Evolutionary conservation across 2,329 filamentous ascomycete species (phyloP), one percentile per base, ranked within the genome.

Genomic region (Colletotrichum acutatum): DNA sequence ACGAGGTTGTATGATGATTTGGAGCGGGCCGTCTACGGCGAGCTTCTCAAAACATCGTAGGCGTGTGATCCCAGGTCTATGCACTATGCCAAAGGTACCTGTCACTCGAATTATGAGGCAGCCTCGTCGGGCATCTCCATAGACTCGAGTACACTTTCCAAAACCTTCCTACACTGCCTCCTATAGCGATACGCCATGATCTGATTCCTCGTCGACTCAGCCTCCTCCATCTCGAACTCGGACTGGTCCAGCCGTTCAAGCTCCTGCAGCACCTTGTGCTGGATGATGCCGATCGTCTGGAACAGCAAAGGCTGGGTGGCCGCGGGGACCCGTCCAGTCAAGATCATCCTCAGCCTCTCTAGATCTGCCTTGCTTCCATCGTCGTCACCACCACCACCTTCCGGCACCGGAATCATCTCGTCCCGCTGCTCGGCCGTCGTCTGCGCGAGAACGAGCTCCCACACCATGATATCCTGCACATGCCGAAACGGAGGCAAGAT

Each of bases 401-500:
- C 66, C 28, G 74, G 30, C 42, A 77, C 66, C 12, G 80, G 74
- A 46, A 82, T 46, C 71, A 83, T 74, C 65, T 79, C 71, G 53
- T 75, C 74, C 34, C 76, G 75, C 61, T 78, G 80, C 62, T 78
- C 81, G 53, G 76, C 78, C n/a, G 78, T 83, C 67, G 79, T 82
- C 24, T 85, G 82, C 0, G 81, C 79, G 65, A 79, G 79, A 56
- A 85, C 80, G 1, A 90, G 83, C 67, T 89, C 86, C 80, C 85
- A 86, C 5, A 89, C 81, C 77, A 91, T 85, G 7, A 84, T 84
- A 61, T 87, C 86, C 76, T 90, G 87, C 8, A 90, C 83, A 71
- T 89, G 86, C 6, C 83, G 80, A 66, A 90, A 88, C 5, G 82
- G 82, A 2, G 81, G 78, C 3, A 86, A 78, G 1, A 83, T 78